A percentile compares a stretch with the other conserved stretches of the same genome.
Evolutionary conservation across 169 alveolate species (phyloP).

Genomic region (Cryptosporidium ubiquitum): DNA sequence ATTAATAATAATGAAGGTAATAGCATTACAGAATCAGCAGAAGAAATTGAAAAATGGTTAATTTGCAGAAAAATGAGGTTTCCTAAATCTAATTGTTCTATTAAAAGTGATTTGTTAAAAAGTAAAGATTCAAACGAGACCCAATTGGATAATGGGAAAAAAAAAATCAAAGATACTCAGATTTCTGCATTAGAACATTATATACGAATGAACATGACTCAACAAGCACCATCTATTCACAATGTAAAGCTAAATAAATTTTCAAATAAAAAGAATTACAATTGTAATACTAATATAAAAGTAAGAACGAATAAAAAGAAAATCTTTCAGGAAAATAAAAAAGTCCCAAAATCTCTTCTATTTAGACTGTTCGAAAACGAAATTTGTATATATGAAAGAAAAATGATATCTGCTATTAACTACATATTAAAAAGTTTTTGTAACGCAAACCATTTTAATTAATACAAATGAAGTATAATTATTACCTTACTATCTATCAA

Average conservation of each 20-base stretch:
- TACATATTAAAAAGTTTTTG: not conserved
- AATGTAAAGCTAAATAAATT: not conserved
- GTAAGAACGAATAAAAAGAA: not conserved
- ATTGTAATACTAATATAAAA: not conserved
- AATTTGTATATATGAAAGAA: not conserved
- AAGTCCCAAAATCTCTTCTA: not conserved
- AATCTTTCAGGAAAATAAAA: not conserved
- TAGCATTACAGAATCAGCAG: conserved; percentile 12
- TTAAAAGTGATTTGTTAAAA: not conserved
- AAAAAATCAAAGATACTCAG: not conserved
- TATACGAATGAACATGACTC: not conserved
- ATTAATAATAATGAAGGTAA: conserved; percentile 15
- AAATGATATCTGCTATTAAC: not conserved
- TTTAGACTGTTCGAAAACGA: not conserved
- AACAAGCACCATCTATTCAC: not conserved
- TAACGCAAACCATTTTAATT: not conserved
- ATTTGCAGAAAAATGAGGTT: not conserved
- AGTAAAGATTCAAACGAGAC: not conserved
- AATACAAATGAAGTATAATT: not conserved
- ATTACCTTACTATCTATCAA: not conserved
- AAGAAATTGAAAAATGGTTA: conserved; percentile 21
- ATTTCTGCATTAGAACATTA: conserved; percentile 11
- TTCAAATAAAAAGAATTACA: not conserved
- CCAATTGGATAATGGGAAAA: not conserved
- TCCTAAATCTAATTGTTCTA: not conserved